Evolutionary conservation across 2,329 filamentous ascomycete genomes (phyloP).

Genomic region (Penicillium sp.): DNA sequence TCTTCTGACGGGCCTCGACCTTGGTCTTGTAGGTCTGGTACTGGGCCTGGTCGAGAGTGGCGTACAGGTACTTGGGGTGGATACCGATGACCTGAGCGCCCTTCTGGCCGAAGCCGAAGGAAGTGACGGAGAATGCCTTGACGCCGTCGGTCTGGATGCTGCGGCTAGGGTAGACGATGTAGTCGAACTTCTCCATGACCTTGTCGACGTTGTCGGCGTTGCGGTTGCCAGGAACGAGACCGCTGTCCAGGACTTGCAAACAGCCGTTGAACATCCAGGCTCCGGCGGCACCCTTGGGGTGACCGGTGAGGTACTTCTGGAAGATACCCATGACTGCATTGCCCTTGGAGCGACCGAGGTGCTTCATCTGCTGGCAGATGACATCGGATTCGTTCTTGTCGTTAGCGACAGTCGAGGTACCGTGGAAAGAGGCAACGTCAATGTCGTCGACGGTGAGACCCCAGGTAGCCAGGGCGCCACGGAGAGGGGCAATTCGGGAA

Average conservation of each 20-base stretch:
- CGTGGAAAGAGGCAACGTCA: conserved; percentile 94
- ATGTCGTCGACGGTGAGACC: conserved; percentile 96
- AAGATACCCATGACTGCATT: conserved; percentile 96
- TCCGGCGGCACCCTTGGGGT: conserved; percentile 97
- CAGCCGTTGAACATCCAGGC: conserved; percentile 99
- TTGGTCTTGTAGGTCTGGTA: conserved; percentile 81
- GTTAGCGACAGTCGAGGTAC: conserved; percentile 95
- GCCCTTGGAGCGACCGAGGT: conserved; percentile 92
- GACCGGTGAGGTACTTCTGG: conserved; percentile 98
- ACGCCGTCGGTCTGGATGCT: conserved; percentile 95
- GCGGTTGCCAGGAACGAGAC: conserved; percentile 91
- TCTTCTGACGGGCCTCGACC: conserved; percentile 93
- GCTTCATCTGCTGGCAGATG: conserved; percentile 91
- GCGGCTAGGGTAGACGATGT: conserved; percentile 94
- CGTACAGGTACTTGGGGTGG: conserved; percentile 92
- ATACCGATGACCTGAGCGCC: conserved; percentile 96
- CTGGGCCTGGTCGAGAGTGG: conserved; percentile 81
- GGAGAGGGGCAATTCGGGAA: conserved; percentile 85
- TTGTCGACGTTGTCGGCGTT: conserved; percentile 97
- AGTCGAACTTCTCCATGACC: conserved; percentile 94
- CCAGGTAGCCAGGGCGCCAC: conserved; percentile 95
- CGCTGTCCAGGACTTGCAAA: conserved; percentile 89
- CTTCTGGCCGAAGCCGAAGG: conserved; percentile 99
- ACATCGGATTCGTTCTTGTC: conserved; percentile 99
- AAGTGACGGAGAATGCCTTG: conserved; percentile 98